A percentile compares a stretch with the other conserved stretches of the same genome.
These are phyloP conservation scores for Apiotrichum laibachii DNA, from an alignment of 1,284 basidiomycete genomes.

Conservation along the genomic window DNA sequence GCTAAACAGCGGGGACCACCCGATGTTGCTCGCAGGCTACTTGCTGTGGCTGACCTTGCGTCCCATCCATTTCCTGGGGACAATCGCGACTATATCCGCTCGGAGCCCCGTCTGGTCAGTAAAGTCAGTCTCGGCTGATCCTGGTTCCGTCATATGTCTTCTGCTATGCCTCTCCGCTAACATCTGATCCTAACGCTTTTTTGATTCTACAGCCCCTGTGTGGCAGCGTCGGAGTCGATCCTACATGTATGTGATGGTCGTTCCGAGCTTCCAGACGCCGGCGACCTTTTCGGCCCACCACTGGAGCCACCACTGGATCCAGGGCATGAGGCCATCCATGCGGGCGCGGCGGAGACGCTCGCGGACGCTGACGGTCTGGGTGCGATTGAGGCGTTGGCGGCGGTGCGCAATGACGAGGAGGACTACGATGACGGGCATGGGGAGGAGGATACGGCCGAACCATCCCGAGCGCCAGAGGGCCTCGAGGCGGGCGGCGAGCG, in stretches of 20 bases:
- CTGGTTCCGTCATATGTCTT: no score
- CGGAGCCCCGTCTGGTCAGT: no score
- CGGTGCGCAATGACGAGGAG: constrained; percentile 15
- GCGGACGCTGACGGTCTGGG: constrained; percentile 8
- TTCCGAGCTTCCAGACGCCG: constrained; percentile 47
- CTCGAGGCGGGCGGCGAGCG: constrained; percentile 12
- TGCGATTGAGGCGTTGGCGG: constrained; percentile 6
- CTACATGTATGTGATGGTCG: constrained; percentile 47
- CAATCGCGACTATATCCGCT: no score
- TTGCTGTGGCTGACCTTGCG: no score
- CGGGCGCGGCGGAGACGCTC: constrained; percentile 18
- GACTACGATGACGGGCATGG: constrained; percentile 13
- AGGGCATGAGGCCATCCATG: constrained; percentile 17
- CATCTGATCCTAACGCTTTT: no score
- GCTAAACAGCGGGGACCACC: no score
- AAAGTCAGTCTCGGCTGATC: no score
- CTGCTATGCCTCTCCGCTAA: no score
- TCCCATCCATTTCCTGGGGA: no score
- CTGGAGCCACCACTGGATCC: constrained; percentile 33
- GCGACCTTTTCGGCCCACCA: constrained; percentile 43
- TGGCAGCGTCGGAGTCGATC: no score
- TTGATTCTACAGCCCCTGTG: no score
- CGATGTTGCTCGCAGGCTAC: no score
- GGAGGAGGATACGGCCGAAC: constrained; percentile 8
- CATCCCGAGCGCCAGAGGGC: constrained; percentile 17